Conservation (phyloP, 495 filamentous ascomycete genomes). For the Penicillium fimorum region DNA sequence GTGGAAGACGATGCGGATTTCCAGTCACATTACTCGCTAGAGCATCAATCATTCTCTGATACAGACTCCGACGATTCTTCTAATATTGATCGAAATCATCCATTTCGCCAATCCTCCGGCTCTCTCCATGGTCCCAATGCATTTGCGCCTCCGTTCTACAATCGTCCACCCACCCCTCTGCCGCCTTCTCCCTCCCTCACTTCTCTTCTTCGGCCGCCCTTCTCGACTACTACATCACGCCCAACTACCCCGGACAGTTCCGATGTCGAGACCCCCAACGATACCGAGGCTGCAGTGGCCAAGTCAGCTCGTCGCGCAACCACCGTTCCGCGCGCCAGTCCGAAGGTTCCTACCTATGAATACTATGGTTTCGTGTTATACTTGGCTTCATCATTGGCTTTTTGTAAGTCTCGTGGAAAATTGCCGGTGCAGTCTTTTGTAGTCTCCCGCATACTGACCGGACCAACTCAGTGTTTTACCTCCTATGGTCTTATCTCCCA, state of each 20-base stretch:
- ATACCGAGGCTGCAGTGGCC: constrained; percentile 62
- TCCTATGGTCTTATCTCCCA: constrained; percentile 92
- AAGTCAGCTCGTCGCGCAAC: constrained; percentile 62
- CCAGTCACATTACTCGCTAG: constrained; percentile 47
- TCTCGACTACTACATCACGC: constrained; percentile 69
- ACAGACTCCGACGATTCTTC: constrained; percentile 41
- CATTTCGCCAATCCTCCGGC: constrained; percentile 44
- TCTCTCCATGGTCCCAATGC: constrained; percentile 51
- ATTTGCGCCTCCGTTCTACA: constrained; percentile 87
- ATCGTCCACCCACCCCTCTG: constrained; percentile 80
- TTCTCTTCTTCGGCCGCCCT: constrained; percentile 81
- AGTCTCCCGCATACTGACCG: constrained; percentile 1
- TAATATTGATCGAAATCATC: constrained; percentile 39
- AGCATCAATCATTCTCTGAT: constrained; percentile 42
- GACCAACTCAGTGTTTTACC: constrained; percentile 64
- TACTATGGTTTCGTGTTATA: constrained; percentile 99
- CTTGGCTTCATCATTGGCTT: constrained; percentile 73
- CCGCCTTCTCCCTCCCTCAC: constrained; percentile 93
- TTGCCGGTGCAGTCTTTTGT: not conserved
- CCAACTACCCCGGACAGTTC: constrained; percentile 90
- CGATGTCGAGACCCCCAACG: constrained; percentile 70
- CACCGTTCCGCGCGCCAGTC: constrained; percentile 80
- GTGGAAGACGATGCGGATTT: constrained; percentile 47
- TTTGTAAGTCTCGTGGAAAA: constrained; percentile 45
- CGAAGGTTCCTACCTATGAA: constrained; percentile 95